Conservation (phyloP, 1,139 yeast species). For the Nakaseomyces sp. region DNA sequence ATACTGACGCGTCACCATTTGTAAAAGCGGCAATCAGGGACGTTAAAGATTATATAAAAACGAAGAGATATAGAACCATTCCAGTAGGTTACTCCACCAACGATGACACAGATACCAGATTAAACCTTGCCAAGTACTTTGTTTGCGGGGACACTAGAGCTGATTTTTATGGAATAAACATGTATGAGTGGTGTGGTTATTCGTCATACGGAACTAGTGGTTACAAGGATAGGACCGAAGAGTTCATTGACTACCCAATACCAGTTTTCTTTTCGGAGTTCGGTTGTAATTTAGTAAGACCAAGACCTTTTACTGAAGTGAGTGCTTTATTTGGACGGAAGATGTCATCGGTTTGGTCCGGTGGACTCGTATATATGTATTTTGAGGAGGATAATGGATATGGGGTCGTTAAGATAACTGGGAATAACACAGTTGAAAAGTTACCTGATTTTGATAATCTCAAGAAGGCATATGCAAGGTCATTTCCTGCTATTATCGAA, state of each 20-base stretch:
- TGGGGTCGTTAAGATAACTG: conserved; percentile 58
- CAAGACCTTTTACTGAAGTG: conserved; percentile 62
- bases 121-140: conserved; percentile 41
- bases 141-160: conserved; percentile 38
- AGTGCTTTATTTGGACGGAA: conserved; percentile 49
- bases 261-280: conserved; percentile 55
- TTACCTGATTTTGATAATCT: conserved; percentile 38
- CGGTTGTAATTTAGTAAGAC: conserved; percentile 48
- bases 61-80: conserved; percentile 38
- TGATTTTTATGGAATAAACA: conserved; percentile 53
- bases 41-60: conserved; percentile 40
- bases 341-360: conserved; percentile 82
- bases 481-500: conserved; percentile 32
- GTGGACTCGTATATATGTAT: conserved; percentile 87
- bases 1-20: conserved; percentile 48
- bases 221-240: conserved; percentile 45
- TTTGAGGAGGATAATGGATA: conserved; percentile 73
- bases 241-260: conserved; percentile 40
- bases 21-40: conserved; percentile 58
- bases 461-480: conserved; percentile 31
- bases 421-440: conserved; percentile 39
- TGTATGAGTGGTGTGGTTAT: conserved; percentile 64
- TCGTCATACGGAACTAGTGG: conserved; percentile 50
- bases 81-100: conserved; percentile 59
- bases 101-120: conserved; percentile 47